These are phyloP conservation scores for Domatiomyces catenatus DNA, from an alignment of 2,329 filamentous ascomycete genomes.

Conservation along the genomic window DNA sequence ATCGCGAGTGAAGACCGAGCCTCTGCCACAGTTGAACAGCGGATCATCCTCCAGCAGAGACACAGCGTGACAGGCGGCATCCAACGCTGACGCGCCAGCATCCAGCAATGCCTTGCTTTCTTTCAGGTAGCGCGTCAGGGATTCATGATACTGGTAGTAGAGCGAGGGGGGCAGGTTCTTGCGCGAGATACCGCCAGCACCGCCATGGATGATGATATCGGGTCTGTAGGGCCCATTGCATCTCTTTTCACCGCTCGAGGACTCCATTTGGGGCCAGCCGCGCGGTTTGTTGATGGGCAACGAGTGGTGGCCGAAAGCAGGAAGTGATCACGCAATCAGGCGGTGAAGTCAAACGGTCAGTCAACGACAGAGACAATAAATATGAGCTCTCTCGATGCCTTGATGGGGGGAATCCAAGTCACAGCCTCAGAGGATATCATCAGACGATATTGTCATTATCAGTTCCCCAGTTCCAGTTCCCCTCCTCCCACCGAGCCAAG, in stretches of 20 bases:
- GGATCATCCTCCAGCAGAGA: conserved; percentile 60
- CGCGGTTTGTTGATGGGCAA: neutral
- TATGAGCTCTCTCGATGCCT: neutral
- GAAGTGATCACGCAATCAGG: neutral
- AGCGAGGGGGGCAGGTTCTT: conserved; percentile 42
- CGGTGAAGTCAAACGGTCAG: neutral
- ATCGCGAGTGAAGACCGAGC: conserved; percentile 71
- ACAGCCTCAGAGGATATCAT: neutral
- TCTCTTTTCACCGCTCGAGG: neutral
- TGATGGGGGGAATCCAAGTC: neutral
- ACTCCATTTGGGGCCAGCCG: neutral
- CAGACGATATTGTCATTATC: too few species aligned
- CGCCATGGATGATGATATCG: conserved; percentile 55
- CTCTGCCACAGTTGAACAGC: conserved; percentile 71
- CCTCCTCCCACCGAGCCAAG: neutral
- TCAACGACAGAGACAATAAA: neutral
- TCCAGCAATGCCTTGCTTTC: conserved; percentile 28
- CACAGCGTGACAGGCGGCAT: conserved; percentile 62
- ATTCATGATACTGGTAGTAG: conserved; percentile 43
- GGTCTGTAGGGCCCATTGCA: conserved; percentile 27
- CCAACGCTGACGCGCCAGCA: conserved; percentile 41
- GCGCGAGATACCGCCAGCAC: conserved; percentile 54
- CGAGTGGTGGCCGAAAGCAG: neutral
- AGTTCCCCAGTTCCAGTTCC: too few species aligned
- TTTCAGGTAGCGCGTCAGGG: conserved; percentile 47